These are phyloP conservation scores for Dictyostelium firmibasis DNA, from an alignment of 78 protist species.

Conservation along the genomic window DNA sequence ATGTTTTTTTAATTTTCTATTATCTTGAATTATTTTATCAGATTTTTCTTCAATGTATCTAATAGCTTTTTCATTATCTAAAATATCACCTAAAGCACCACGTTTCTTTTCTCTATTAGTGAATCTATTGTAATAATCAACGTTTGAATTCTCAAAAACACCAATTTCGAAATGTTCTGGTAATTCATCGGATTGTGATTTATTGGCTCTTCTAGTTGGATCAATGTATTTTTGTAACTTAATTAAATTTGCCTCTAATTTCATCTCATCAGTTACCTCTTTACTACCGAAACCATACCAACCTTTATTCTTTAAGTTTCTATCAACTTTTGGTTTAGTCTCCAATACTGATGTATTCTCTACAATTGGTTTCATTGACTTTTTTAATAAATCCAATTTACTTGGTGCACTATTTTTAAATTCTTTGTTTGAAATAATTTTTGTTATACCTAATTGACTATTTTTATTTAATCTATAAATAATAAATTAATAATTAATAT, in stretches of 20 bases:
- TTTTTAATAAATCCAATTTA: conserved; percentile 5
- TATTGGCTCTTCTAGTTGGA: neutral
- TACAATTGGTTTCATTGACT: conserved; percentile 15
- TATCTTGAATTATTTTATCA: neutral
- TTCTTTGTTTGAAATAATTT: conserved; percentile 15
- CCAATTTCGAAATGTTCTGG: conserved; percentile 71
- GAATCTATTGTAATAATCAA: conserved; percentile 50
- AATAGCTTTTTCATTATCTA: conserved; percentile 16
- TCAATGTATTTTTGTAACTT: conserved; percentile 30
- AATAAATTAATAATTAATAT: neutral
- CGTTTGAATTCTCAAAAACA: conserved; percentile 14
- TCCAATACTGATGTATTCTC: conserved; percentile 22
- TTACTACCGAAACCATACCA: conserved; percentile 25
- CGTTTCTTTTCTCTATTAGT: conserved; percentile 61
- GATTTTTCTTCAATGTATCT: conserved; percentile 41
- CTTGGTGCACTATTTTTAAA: neutral
- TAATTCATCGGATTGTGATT: neutral
- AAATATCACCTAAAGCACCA: conserved; percentile 60
- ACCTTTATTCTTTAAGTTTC: conserved; percentile 19
- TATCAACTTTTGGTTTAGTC: neutral
- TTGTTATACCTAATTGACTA: conserved; percentile 11
- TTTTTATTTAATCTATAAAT: neutral
- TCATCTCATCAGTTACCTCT: conserved; percentile 60
- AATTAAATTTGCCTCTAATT: conserved; percentile 43
- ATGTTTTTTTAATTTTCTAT: neutral